Conservation (phyloP, 768 basidiomycete species). For the Cubamyces sp. region DNA sequence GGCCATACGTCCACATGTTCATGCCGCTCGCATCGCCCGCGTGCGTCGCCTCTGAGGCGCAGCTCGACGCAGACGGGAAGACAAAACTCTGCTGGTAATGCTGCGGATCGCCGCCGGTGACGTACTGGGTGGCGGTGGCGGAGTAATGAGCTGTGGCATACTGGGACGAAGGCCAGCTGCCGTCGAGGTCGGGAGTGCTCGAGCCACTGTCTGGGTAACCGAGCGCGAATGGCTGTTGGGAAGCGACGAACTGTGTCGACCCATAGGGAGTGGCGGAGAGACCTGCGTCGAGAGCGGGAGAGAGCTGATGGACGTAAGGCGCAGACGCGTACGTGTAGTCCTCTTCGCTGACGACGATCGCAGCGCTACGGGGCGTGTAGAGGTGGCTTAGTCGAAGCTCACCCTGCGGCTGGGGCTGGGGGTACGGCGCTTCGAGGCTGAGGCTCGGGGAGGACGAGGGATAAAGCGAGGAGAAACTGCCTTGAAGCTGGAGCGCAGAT, state of each 20-base stretch:
- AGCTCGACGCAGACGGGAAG: not conserved
- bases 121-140: not conserved
- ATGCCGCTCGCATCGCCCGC: not conserved
- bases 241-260: not conserved
- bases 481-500: not conserved
- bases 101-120: conserved; percentile 3
- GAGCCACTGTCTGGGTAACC: not conserved
- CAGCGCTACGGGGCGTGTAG: not conserved
- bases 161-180: conserved; percentile 1
- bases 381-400: conserved; percentile 1
- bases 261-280: not conserved
- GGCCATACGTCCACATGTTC: conserved; percentile 3
- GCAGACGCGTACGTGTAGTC: not conserved
- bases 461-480: not conserved
- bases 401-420: conserved; percentile 4
- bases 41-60: not conserved
- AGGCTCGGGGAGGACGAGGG: not conserved
- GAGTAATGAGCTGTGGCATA: not conserved
- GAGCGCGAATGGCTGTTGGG: not conserved
- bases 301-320: not conserved
- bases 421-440: not conserved
- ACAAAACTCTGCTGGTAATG: not conserved
- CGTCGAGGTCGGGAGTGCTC: not conserved
- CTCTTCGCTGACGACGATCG: not conserved
- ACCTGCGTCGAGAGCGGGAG: not conserved